Base-by-base conservation (phyloP, 1,284 basidiomycete genomes). In the Apiotrichum gracile region DNA sequence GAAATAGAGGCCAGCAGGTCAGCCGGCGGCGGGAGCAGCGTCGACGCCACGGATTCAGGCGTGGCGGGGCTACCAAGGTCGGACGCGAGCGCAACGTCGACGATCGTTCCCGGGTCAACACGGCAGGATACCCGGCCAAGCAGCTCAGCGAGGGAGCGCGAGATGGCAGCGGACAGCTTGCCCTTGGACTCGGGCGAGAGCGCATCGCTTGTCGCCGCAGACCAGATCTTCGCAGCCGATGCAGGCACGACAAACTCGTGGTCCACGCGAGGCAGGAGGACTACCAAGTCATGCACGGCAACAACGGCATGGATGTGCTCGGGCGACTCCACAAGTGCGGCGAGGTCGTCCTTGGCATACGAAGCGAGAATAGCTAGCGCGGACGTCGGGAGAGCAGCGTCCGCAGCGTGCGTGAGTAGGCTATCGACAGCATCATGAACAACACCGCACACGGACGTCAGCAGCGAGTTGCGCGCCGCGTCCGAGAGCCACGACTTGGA, bases 391-490 rank as follows among this genome's bases (percentile, higher is more conserved):
- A 63, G 24, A 2, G 24, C 14, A 0, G 37, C 42, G 1, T 55
- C 55, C 3, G 22, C 47, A 2, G 44, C 35, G 17, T 33, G 47
- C 2, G 58, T 40, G 10, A 69, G 49, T 4, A 76, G 66, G 53
- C 77, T 73, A 17, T 76, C 72, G n/a, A 65, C 62, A 0, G 75
- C 65, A 57, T 80, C 78, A 61, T 81, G 79, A 37, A 80, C 76
- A 0, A 77, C 74, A 3, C 76, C 65, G 56, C 77, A 78, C 22
- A 74, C 66, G 2, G 75, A 58, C 4, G 63, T 61, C 16, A 73
- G 61, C 21, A 72, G 55, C 6, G 59, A 57, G 17, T 63, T 53
- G 9, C 67, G 51, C 2, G 66, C 58, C 3, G 66, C 59, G 5
- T 39, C 10, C 1, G 70, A 71, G 6, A 73, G 47, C 52, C 59